Percentiles rank a stretch among this genome's conserved stretches.
Conservation (phyloP, 106 monocot species). For the Chionographis japonica region DNA sequence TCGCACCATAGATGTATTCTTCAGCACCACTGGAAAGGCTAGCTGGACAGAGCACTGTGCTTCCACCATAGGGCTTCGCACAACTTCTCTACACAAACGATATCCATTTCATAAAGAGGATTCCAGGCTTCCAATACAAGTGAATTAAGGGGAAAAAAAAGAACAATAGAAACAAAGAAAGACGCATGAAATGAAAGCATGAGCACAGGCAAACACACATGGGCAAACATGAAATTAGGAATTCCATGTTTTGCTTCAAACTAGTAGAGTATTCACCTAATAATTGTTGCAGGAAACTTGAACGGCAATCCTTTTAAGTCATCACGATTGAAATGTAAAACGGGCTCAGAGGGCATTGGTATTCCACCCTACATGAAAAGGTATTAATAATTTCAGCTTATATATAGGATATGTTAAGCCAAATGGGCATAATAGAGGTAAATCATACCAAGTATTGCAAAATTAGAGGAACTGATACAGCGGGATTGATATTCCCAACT, state of each 20-base stretch:
- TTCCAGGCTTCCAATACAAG: not conserved
- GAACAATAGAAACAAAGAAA: no score
- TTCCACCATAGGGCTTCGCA: slow-evolving; percentile 98
- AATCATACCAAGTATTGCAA: slow-evolving; percentile 86
- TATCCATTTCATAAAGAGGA: not conserved
- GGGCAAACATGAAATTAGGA: no score
- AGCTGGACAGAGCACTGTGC: slow-evolving; percentile 97
- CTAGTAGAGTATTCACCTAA: slow-evolving; percentile 38
- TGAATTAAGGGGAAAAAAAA: no score
- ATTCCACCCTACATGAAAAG: slow-evolving; percentile 78
- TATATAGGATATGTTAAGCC: not conserved
- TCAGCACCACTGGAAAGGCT: slow-evolving; percentile 89
- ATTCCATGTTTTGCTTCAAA: not conserved
- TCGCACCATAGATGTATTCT: slow-evolving; percentile 75
- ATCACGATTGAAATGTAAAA: slow-evolving; percentile 74
- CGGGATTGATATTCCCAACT: slow-evolving; percentile 84
- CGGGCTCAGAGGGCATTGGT: slow-evolving; percentile 53
- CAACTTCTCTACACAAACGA: slow-evolving; percentile 66
- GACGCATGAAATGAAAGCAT: no score
- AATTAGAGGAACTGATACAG: slow-evolving; percentile 66
- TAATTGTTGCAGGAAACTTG: slow-evolving; percentile 76
- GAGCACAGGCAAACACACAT: no score
- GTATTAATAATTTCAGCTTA: slow-evolving; percentile 1
- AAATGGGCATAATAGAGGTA: not conserved
- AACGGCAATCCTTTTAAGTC: slow-evolving; percentile 94